A percentile compares a stretch with the other conserved stretches of the same genome.
phyloP scores from a whole-genome alignment of 305 asterid species.

The Fraxinus velutina region DNA sequence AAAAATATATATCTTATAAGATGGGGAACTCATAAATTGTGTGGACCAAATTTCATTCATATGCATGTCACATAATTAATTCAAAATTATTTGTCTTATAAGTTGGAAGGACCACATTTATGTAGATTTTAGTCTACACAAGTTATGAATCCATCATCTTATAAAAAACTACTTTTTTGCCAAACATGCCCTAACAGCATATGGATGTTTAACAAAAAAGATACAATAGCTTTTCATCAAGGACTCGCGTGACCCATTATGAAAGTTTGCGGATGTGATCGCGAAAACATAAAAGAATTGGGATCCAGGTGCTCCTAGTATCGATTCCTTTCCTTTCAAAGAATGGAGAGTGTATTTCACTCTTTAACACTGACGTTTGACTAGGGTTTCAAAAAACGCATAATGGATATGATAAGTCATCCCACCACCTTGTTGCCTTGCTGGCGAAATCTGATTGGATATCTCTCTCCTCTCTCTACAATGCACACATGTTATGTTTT shows the following conservation, averaged over 20 bases:
- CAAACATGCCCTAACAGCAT: background rate
- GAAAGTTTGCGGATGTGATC: background rate
- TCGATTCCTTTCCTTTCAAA: background rate
- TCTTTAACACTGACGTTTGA: background rate
- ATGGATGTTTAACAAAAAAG: background rate
- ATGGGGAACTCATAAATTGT: background rate
- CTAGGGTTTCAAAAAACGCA: conserved; percentile 1
- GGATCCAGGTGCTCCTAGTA: background rate
- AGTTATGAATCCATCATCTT: background rate
- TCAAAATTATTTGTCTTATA: background rate
- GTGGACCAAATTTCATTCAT: background rate
- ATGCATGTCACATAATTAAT: background rate
- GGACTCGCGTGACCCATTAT: background rate
- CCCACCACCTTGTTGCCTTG: background rate
- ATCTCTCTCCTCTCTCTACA: background rate
- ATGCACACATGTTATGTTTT: background rate
- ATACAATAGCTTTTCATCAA: background rate
- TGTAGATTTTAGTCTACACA: background rate
- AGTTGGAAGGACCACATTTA: background rate
- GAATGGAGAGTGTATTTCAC: background rate
- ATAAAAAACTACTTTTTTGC: background rate
- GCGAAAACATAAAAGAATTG: background rate
- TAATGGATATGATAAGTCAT: background rate
- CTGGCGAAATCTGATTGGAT: background rate
- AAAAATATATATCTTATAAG: background rate